phyloP scores from a whole-genome alignment of 2,329 filamentous ascomycete species.

The Colletotrichum scovillei region DNA sequence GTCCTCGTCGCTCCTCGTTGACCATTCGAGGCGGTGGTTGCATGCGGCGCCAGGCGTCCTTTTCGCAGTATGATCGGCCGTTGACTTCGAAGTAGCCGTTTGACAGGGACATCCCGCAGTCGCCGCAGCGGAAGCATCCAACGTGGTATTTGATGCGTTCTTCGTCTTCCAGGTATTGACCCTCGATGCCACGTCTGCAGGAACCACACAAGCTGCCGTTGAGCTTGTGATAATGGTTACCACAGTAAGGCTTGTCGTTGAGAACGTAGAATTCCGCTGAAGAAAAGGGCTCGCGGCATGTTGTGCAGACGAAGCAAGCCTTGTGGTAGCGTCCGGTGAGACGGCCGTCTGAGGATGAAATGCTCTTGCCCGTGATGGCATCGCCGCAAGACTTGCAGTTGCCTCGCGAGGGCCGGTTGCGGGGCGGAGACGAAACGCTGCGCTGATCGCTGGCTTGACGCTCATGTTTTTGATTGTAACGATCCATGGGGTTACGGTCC shows the following conservation, averaged over 20 bases:
- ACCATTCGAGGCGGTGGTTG: constrained; percentile 47
- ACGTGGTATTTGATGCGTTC: constrained; percentile 84
- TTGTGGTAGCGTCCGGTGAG: constrained; percentile 96
- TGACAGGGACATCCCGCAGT: constrained; percentile 78
- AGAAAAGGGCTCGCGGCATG: constrained; percentile 82
- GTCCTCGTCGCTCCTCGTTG: constrained; percentile 43
- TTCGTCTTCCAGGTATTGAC: constrained; percentile 90
- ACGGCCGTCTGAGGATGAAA: constrained; percentile 92
- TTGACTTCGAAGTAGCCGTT: constrained; percentile 94
- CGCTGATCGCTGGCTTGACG: constrained; percentile 25
- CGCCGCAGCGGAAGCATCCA: constrained; percentile 84
- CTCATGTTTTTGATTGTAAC: constrained; percentile 17
- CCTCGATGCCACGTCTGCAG: constrained; percentile 90
- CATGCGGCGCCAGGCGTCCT: constrained; percentile 76
- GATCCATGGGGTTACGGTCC: constrained; percentile 29
- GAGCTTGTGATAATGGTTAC: constrained; percentile 90
- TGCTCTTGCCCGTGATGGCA: constrained; percentile 87
- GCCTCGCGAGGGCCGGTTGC: constrained; percentile 67
- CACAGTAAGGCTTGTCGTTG: constrained; percentile 88
- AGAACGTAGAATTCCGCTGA: constrained; percentile 95
- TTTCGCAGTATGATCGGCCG: constrained; percentile 85
- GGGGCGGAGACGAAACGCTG: constrained; percentile 38
- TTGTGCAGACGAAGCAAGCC: constrained; percentile 90
- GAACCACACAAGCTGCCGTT: constrained; percentile 87
- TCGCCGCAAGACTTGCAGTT: constrained; percentile 86